phyloP scores from a whole-genome alignment of 1,139 yeast genomes.

The Suhomyces atakaporum region DNA sequence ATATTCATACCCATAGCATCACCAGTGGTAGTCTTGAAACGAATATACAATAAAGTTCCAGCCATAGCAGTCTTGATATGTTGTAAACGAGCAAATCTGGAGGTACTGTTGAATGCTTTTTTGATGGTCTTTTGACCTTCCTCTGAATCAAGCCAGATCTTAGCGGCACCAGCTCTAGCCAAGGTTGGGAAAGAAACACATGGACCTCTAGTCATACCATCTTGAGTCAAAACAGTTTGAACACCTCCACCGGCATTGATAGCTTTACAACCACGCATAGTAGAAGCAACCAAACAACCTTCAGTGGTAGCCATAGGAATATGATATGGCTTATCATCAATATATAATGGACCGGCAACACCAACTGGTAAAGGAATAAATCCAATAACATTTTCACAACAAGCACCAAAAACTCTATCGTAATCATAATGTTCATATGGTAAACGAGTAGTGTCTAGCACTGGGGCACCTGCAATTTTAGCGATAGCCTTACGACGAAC shows the following conservation, averaged over 20 bases:
- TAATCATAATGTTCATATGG: constrained; percentile 88
- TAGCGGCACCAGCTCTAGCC: constrained; percentile 90
- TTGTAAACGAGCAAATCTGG: constrained; percentile 94
- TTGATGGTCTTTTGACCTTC: constrained; percentile 84
- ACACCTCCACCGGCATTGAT: constrained; percentile 98
- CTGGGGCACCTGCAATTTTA: constrained; percentile 77
- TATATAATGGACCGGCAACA: constrained; percentile 92
- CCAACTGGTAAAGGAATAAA: constrained; percentile 96
- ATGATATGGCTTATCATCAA: constrained; percentile 84
- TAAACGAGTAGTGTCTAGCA: constrained; percentile 65
- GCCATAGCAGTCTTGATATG: constrained; percentile 92
- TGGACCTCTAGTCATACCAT: constrained; percentile 99
- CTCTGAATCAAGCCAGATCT: constrained; percentile 92
- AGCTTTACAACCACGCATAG: constrained; percentile 99
- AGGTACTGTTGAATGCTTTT: constrained; percentile 92
- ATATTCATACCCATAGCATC: constrained; percentile 99
- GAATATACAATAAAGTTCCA: constrained; percentile 84
- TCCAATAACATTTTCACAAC: constrained; percentile 98
- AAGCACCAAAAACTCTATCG: constrained; percentile 95
- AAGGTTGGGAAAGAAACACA: constrained; percentile 87
- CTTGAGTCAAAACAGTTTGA: constrained; percentile 85
- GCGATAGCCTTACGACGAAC: constrained; percentile 93
- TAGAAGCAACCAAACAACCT: constrained; percentile 96
- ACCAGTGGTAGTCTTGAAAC: constrained; percentile 97
- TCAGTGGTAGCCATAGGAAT: constrained; percentile 99